phyloP scores from a whole-genome alignment of 768 basidiomycete genomes.

The Podaxis sp. region DNA sequence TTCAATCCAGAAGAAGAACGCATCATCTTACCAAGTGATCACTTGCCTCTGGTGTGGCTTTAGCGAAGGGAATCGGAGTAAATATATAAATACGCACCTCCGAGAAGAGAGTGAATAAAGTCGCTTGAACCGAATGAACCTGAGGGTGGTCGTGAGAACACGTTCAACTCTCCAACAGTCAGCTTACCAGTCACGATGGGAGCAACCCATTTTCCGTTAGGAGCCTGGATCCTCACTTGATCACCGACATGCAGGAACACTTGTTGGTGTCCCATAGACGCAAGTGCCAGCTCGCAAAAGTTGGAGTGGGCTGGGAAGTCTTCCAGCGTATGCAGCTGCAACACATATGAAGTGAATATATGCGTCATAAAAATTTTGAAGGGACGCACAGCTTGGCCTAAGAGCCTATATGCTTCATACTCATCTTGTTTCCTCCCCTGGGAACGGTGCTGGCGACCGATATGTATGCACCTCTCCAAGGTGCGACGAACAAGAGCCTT shows the following conservation, averaged over 20 bases:
- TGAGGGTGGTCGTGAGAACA: conserved; percentile 15
- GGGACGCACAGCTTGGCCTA: conserved; percentile 64
- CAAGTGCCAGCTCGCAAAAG: conserved; percentile 83
- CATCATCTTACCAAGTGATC: conserved; percentile 53
- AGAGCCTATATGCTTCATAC: conserved; percentile 78
- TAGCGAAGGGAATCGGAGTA: background rate
- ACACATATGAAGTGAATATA: background rate
- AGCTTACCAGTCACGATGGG: conserved; percentile 75
- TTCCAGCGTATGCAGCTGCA: conserved; percentile 75
- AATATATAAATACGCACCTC: conserved; percentile 44
- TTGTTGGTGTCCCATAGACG: conserved; percentile 67
- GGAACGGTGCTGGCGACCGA: conserved; percentile 64
- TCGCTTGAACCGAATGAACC: conserved; percentile 80
- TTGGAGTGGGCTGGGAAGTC: conserved; percentile 91
- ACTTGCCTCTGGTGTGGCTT: conserved; percentile 46
- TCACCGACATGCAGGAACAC: conserved; percentile 91
- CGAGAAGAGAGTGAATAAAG: conserved; percentile 75
- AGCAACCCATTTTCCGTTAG: conserved; percentile 71
- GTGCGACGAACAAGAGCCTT: conserved; percentile 73
- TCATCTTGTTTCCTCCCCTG: conserved; percentile 62
- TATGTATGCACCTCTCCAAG: conserved; percentile 75
- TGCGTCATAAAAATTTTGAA: background rate
- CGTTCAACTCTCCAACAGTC: background rate
- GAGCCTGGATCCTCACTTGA: conserved; percentile 70
- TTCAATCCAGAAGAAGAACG: background rate